These are phyloP conservation scores for Sequoiadendron giganteum DNA, from an alignment of 75 land plant species.

Conservation along the genomic window DNA sequence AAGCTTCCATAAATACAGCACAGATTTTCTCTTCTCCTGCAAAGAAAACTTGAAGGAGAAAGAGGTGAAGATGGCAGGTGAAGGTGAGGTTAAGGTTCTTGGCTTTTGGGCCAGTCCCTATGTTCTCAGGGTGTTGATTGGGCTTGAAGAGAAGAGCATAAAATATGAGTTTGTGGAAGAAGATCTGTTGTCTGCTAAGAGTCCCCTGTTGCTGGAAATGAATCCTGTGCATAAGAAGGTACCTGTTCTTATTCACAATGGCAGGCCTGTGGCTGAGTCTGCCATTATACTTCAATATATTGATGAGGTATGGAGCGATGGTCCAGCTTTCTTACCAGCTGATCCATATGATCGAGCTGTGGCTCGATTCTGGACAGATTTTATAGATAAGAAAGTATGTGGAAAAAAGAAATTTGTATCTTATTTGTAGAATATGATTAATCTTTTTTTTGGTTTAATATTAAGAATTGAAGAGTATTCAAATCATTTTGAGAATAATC, in stretches of 20 bases:
- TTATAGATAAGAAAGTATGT: slow-evolving; percentile 33
- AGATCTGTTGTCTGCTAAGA: neutral
- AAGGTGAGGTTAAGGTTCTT: slow-evolving; percentile 17
- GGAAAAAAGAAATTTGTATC: no score
- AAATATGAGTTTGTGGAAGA: slow-evolving; percentile 11
- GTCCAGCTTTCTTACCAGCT: slow-evolving; percentile 23
- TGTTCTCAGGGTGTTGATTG: slow-evolving; percentile 24
- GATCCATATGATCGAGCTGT: slow-evolving; percentile 44
- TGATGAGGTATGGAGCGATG: slow-evolving; percentile 11
- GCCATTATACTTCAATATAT: neutral
- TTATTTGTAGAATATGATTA: no score
- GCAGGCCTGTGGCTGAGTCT: slow-evolving; percentile 15
- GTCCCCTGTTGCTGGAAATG: slow-evolving; percentile 8
- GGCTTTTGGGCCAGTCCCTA: slow-evolving; percentile 23
- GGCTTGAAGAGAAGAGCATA: slow-evolving; percentile 25
- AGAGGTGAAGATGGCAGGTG: no score
- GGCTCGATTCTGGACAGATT: slow-evolving; percentile 50
- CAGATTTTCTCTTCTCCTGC: no score
- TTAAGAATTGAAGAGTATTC: no score
- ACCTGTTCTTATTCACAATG: slow-evolving; percentile 16
- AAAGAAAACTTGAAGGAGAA: no score
- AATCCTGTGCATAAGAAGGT: slow-evolving; percentile 9
- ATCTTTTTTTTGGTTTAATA: no score
- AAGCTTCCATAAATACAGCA: no score
- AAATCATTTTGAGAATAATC: no score